A percentile compares a stretch with the other conserved stretches of the same genome.
Evolutionary conservation across 768 basidiomycete genomes (phyloP).

Genomic region (Leccinum broughii): DNA sequence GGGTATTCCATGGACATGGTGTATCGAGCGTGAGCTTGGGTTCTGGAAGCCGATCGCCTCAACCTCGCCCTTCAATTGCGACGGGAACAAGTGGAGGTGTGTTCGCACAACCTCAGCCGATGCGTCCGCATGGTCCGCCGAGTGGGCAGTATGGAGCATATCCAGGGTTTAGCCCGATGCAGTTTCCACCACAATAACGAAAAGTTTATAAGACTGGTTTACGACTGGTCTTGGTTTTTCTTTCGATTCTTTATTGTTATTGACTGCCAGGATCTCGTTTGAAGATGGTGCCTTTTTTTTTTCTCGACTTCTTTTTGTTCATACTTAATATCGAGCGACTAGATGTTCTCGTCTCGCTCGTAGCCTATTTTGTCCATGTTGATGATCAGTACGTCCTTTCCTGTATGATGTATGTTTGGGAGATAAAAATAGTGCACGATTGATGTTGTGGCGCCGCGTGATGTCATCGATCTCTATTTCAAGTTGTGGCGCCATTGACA

Average conservation of each 20-base stretch:
- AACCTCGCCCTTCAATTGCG: conserved; percentile 15
- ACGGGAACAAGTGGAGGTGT: conserved; percentile 7
- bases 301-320: neutral
- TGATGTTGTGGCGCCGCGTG: neutral
- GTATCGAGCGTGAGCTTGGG: conserved; percentile 10
- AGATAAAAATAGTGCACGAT: neutral
- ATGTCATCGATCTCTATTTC: neutral
- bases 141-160: conserved; percentile 24
- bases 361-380: neutral
- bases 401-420: conserved; percentile 35
- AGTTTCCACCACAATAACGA: conserved; percentile 19
- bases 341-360: neutral
- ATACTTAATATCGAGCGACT: neutral
- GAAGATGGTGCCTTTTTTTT: neutral
- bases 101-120: conserved; percentile 29
- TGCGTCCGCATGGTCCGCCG: conserved; percentile 16
- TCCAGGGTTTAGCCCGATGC: conserved; percentile 26
- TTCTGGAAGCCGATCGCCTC: conserved; percentile 21
- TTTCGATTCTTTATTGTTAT: conserved; percentile 25
- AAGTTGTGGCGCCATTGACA: neutral
- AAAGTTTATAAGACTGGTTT: too few species aligned
- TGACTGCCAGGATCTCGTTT: conserved; percentile 7
- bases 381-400: conserved; percentile 20
- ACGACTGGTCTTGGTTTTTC: neutral
- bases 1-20: conserved; percentile 23